A percentile compares a stretch with the other conserved stretches of the same genome.
Evolutionary conservation across 805 yeast genomes (phyloP).

Genomic region (Sugiyamaella floridensis): DNA sequence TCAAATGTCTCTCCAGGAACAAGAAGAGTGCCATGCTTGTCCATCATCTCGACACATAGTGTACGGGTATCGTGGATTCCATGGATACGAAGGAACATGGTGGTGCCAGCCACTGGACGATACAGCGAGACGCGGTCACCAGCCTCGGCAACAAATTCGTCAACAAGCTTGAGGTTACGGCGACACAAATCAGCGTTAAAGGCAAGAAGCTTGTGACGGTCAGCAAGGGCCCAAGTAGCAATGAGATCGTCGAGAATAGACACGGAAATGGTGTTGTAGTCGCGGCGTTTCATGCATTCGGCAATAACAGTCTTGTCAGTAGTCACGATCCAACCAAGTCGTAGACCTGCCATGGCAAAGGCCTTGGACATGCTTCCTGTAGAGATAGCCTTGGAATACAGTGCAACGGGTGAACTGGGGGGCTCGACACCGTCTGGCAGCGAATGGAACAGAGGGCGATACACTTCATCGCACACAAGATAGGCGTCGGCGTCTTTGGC

Average conservation of each 20-base stretch:
- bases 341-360: constrained; percentile 45
- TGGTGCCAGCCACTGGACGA: constrained; percentile 44
- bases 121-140: constrained; percentile 35
- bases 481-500: constrained; percentile 33
- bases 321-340: constrained; percentile 48
- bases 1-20: constrained; percentile 48
- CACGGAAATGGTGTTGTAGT: constrained; percentile 46
- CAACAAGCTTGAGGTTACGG: constrained; percentile 34
- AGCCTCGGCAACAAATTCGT: constrained; percentile 30
- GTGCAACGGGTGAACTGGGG: constrained; percentile 38
- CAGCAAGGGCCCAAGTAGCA: constrained; percentile 39
- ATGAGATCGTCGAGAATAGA: constrained; percentile 41
- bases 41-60: constrained; percentile 35
- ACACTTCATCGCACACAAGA: constrained; percentile 47
- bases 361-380: constrained; percentile 51
- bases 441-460: constrained; percentile 45
- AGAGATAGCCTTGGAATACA: constrained; percentile 39
- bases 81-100: constrained; percentile 37
- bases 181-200: constrained; percentile 38
- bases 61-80: constrained; percentile 29
- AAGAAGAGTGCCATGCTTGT: constrained; percentile 31
- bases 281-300: constrained; percentile 37
- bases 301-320: constrained; percentile 29
- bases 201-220: constrained; percentile 32
- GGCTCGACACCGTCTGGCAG: constrained; percentile 16